Evolutionary conservation across 805 yeast species (phyloP).

Genomic region (Kluyveromyces aestuarii): DNA sequence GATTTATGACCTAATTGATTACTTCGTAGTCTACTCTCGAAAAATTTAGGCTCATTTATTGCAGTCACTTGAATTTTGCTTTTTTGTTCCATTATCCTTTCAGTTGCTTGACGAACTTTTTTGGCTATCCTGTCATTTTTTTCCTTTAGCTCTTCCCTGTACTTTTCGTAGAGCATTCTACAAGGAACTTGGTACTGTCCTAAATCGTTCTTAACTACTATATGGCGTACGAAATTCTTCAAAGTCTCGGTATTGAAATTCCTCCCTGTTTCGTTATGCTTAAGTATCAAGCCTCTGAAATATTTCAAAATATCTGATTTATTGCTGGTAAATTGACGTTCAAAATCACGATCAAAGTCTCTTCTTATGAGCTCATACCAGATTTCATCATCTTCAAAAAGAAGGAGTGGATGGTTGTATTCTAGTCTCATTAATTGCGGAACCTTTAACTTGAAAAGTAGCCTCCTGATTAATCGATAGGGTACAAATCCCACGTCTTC

Average conservation of each 20-base stretch:
- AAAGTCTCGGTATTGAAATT: conserved; percentile 13
- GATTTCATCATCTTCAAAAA: conserved; percentile 32
- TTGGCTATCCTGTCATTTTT: conserved; percentile 30
- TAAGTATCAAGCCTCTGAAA: conserved; percentile 6
- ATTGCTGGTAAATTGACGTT: conserved; percentile 23
- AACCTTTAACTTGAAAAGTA: conserved; percentile 21
- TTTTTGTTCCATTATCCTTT: conserved; percentile 23
- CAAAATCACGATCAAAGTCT: conserved; percentile 30
- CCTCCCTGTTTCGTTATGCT: conserved; percentile 8
- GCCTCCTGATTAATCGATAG: conserved; percentile 23
- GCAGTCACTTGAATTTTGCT: conserved; percentile 24
- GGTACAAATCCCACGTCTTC: conserved; percentile 27
- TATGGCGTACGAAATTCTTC: conserved; percentile 7
- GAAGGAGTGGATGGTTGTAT: conserved; percentile 20
- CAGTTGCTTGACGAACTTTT: conserved; percentile 26
- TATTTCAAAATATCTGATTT: conserved; percentile 15
- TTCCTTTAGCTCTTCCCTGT: conserved; percentile 24
- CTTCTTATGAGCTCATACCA: conserved; percentile 27
- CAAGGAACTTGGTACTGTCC: conserved; percentile 28
- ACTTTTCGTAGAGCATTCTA: conserved; percentile 27
- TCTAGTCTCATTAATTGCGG: conserved; percentile 29
- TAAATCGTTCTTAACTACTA: conserved; percentile 12
- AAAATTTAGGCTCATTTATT: conserved; percentile 15
- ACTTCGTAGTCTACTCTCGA: conserved; percentile 6
- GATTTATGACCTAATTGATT: conserved; percentile 5